phyloP scores from a whole-genome alignment of 108 stramenopile species.

The Cyclotella kingstonii region DNA sequence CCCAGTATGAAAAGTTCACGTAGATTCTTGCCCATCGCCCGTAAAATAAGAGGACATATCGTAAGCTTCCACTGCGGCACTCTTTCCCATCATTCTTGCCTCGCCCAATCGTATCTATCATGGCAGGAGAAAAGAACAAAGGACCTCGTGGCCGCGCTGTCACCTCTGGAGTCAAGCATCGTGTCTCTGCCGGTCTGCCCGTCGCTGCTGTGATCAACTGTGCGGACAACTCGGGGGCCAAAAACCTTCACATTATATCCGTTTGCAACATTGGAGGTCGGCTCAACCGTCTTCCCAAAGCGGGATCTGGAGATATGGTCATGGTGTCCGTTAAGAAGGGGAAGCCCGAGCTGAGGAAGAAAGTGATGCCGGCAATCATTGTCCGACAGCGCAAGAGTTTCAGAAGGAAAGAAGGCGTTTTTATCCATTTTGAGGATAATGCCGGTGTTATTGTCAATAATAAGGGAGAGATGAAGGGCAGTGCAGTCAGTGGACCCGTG shows the following conservation, averaged over 20 bases:
- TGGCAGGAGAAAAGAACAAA: constrained; percentile 29
- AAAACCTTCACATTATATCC: constrained; percentile 97
- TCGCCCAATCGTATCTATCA: no score
- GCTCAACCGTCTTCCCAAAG: constrained; percentile 97
- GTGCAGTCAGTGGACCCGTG: constrained; percentile 98
- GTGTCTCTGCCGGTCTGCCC: constrained; percentile 98
- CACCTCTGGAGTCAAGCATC: constrained; percentile 98
- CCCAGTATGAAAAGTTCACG: no score
- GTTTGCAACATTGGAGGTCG: constrained; percentile 98
- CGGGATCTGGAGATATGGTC: constrained; percentile 97
- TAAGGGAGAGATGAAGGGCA: constrained; percentile 99
- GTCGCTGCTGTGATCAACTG: constrained; percentile 99
- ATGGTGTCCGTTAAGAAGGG: constrained; percentile 99
- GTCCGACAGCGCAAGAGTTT: constrained; percentile 99
- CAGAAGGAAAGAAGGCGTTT: constrained; percentile 98
- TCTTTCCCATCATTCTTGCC: no score
- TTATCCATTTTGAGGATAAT: constrained; percentile 99
- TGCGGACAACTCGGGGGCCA: constrained; percentile 99
- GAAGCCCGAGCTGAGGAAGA: constrained; percentile 99
- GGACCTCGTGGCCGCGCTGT: constrained; percentile 80
- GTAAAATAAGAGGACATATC: no score
- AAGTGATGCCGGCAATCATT: constrained; percentile 98
- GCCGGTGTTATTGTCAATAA: constrained; percentile 99
- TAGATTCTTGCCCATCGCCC: no score
- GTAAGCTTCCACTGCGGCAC: no score